Percentiles rank a stretch among this genome's conserved stretches.
Conservation (phyloP, 495 filamentous ascomycete species). For the Xylaria acuta region DNA sequence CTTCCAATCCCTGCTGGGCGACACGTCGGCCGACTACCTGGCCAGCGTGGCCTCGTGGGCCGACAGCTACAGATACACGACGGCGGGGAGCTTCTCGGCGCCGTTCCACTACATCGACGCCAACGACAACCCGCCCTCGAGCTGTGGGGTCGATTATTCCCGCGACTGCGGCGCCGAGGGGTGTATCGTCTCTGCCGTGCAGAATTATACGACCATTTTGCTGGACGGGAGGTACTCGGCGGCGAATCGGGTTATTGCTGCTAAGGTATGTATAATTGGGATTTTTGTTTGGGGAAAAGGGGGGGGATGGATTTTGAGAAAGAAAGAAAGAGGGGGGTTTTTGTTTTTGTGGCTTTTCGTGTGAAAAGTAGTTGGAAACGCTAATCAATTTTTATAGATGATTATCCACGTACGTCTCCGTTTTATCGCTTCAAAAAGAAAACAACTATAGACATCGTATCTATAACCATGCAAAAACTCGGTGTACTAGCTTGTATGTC, state of each 20-base stretch:
- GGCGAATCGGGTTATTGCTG: constrained; percentile 37
- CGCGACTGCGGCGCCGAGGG: constrained; percentile 65
- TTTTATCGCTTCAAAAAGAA: not conserved
- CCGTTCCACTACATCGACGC: constrained; percentile 70
- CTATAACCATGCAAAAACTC: not conserved
- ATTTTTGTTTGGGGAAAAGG: too few relatives aligned
- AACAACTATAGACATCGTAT: too few relatives aligned
- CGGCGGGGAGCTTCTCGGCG: constrained; percentile 59
- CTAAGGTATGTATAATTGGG: constrained; percentile 27
- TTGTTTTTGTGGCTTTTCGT: not conserved
- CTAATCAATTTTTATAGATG: constrained; percentile 42
- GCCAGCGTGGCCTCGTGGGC: constrained; percentile 68
- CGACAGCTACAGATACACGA: constrained; percentile 62
- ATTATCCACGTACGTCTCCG: constrained; percentile 59
- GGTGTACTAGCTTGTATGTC: not conserved
- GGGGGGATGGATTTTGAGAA: not conserved
- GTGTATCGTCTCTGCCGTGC: constrained; percentile 66
- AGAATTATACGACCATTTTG: constrained; percentile 59
- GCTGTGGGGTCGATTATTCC: constrained; percentile 61
- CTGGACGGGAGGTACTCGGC: constrained; percentile 29
- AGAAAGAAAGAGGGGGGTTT: not conserved
- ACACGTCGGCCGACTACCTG: constrained; percentile 60
- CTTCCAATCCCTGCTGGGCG: constrained; percentile 55
- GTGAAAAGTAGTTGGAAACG: not conserved
- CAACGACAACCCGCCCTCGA: constrained; percentile 63